A percentile compares a stretch with the other conserved stretches of the same genome.
Evolutionary conservation across 2,329 filamentous ascomycete genomes (phyloP).

Genomic region (Ceratocystis papillata): DNA sequence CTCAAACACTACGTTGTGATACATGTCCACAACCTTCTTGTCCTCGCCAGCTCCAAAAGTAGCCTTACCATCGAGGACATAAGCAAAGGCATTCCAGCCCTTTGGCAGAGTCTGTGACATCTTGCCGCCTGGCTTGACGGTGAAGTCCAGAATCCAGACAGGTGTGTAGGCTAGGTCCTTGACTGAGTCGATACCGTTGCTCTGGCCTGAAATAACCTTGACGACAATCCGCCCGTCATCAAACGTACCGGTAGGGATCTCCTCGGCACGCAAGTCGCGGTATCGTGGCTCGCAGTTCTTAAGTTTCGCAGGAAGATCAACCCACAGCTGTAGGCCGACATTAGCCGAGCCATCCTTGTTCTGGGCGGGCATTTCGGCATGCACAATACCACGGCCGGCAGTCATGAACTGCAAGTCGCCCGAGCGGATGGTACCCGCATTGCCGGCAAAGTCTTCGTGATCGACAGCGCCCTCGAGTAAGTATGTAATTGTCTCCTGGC

Average conservation of each 20-base stretch:
- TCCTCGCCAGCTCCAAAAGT: conserved; percentile 47
- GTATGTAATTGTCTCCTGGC: conserved; percentile 84
- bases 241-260: conserved; percentile 65
- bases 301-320: conserved; percentile 70
- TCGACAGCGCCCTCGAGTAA: conserved; percentile 75
- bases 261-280: conserved; percentile 64
- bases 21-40: conserved; percentile 51
- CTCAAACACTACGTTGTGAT: conserved; percentile 83
- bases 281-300: conserved; percentile 89
- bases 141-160: conserved; percentile 87
- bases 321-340: conserved; percentile 89
- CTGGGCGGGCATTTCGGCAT: conserved; percentile 85
- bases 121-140: conserved; percentile 65
- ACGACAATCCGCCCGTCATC: conserved; percentile 65
- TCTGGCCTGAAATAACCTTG: conserved; percentile 83
- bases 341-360: conserved; percentile 66
- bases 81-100: conserved; percentile 85
- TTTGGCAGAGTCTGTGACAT: conserved; percentile 64
- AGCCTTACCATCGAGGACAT: conserved; percentile 65
- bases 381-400: conserved; percentile 79
- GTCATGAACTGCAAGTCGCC: conserved; percentile 99
- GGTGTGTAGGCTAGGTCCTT: conserved; percentile 91
- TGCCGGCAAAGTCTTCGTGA: conserved; percentile 84
- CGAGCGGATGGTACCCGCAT: conserved; percentile 68
- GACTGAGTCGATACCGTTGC: conserved; percentile 72